Evolutionary conservation across 768 basidiomycete genomes (phyloP), one percentile per base, ranked within the genome.

Genomic region (Cytidiella melzeri): DNA sequence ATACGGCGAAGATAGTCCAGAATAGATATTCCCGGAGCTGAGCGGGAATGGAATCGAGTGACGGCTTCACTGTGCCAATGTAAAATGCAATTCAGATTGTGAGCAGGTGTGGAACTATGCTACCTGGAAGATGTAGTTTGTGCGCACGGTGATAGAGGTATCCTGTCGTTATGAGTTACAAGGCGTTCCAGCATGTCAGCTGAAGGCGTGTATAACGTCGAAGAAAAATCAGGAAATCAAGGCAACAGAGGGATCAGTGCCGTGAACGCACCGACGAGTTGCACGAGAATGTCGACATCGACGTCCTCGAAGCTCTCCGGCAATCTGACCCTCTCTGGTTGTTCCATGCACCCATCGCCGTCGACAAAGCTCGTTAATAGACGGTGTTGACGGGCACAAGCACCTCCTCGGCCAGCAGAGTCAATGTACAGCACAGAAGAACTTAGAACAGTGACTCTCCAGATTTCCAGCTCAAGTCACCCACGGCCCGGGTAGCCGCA

Each of bases 171-270:
- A 79, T 96, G 92, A 47, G 78, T 73, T 69, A 96, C 93, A 61
- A 99, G 74, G 55, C 93, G 87, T 63, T 93, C 82, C 59, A 99
- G 81, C 94, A 98, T 98, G 69, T 94, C 89, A 60, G 92, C 92
- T 94, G 66, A 24, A 65, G 42, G 48, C 51, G 54, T 52, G 61
- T 55, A 52, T 10, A 42, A 27, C 59, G 48, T 56, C 48, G 48
- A 49, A 47, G 38, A 48, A 36, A 27, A 39, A 53, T 48, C 36
- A 39, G 48, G 20, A 47, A 30, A n/a, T n/a, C n/a, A n/a, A 60
- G 50, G 47, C 41, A 25, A 48, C 18, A 23, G 1, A 19, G 20
- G 28, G 27, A 12, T 26, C 19, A 25, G 9, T 26, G 11, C 19
- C 10, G 9, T 20, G 58, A 41, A 68, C 65, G 58, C 65, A 94